Percentiles rank a stretch among this genome's conserved stretches.
Evolutionary conservation across 139 green algal genomes (phyloP).

Genomic region (Volvox africanus): DNA sequence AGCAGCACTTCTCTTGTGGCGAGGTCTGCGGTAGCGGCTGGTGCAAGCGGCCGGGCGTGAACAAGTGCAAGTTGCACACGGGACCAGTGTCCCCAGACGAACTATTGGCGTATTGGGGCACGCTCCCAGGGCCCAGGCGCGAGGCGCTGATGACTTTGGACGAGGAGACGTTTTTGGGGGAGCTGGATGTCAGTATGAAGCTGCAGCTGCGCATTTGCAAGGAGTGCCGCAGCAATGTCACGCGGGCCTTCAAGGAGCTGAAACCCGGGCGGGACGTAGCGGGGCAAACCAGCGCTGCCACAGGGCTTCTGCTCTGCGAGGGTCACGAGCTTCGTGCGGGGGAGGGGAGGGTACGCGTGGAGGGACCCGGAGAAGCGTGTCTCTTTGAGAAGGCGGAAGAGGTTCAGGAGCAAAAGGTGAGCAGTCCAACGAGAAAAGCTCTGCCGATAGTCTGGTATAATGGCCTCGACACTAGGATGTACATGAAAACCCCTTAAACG

Average conservation of each 20-base stretch:
- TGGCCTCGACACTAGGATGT: no score
- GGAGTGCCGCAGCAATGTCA: conserved; percentile 48
- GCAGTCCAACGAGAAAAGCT: neutral
- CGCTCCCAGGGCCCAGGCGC: conserved; percentile 14
- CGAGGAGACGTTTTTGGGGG: conserved; percentile 44
- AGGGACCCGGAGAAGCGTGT: conserved; percentile 41
- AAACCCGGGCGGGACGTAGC: conserved; percentile 38
- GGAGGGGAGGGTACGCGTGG: conserved; percentile 56
- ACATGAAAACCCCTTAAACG: no score
- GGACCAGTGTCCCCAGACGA: conserved; percentile 39
- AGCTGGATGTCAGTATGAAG: conserved; percentile 50
- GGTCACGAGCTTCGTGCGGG: conserved; percentile 49
- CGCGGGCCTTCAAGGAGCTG: conserved; percentile 50
- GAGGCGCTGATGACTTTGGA: conserved; percentile 46
- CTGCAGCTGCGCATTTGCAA: conserved; percentile 52
- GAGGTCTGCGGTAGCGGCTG: conserved; percentile 48
- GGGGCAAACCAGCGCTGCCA: neutral
- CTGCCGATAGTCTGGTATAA: neutral
- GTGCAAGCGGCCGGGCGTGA: conserved; percentile 46
- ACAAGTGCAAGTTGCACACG: conserved; percentile 52
- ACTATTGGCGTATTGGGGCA: conserved; percentile 41
- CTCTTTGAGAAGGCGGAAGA: conserved; percentile 68
- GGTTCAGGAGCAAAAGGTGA: conserved; percentile 68
- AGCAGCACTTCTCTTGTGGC: conserved; percentile 33
- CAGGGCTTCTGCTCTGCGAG: conserved; percentile 55